phyloP scores from a whole-genome alignment of 768 basidiomycete species.

The Pseudohyphozyma bogoriensis region DNA sequence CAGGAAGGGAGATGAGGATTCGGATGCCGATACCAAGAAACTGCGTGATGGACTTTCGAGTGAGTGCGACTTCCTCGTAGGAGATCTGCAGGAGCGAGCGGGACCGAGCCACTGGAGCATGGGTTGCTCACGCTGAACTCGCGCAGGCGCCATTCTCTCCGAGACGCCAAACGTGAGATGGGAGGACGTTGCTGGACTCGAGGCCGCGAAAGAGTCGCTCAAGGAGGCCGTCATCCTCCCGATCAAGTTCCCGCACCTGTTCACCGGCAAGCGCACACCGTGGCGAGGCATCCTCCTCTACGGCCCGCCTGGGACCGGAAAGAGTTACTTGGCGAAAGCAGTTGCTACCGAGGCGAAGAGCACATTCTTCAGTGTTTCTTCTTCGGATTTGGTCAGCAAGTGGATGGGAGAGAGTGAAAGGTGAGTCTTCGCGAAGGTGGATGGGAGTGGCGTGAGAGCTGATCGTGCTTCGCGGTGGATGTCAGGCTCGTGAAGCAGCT shows the following conservation, averaged over 20 bases:
- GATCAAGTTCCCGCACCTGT: slow-evolving; percentile 97
- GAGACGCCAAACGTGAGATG: slow-evolving; percentile 94
- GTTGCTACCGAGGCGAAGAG: slow-evolving; percentile 99
- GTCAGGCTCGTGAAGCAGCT: slow-evolving; percentile 78
- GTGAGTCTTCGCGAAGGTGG: slow-evolving; percentile 42
- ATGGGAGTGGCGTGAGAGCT: background rate
- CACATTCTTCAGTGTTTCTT: slow-evolving; percentile 95
- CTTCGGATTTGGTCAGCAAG: slow-evolving; percentile 90
- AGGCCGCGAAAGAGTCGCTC: slow-evolving; percentile 84
- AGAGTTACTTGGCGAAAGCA: slow-evolving; percentile 92
- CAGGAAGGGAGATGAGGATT: slow-evolving; percentile 47
- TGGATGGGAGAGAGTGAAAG: slow-evolving; percentile 99
- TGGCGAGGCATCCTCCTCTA: slow-evolving; percentile 94
- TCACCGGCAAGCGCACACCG: slow-evolving; percentile 95
- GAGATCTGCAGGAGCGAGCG: background rate
- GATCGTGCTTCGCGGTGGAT: background rate
- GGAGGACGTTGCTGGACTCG: slow-evolving; percentile 97
- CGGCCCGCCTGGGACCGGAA: slow-evolving; percentile 95
- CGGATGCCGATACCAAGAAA: slow-evolving; percentile 91
- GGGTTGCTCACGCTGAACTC: background rate
- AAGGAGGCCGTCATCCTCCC: slow-evolving; percentile 99
- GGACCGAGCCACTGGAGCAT: background rate
- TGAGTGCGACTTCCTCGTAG: slow-evolving; percentile 15
- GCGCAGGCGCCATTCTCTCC: slow-evolving; percentile 66
- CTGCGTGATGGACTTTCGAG: slow-evolving; percentile 76